Evolutionary conservation across 441 rosid genomes (phyloP).

Genomic region (Mallotus japonicus): DNA sequence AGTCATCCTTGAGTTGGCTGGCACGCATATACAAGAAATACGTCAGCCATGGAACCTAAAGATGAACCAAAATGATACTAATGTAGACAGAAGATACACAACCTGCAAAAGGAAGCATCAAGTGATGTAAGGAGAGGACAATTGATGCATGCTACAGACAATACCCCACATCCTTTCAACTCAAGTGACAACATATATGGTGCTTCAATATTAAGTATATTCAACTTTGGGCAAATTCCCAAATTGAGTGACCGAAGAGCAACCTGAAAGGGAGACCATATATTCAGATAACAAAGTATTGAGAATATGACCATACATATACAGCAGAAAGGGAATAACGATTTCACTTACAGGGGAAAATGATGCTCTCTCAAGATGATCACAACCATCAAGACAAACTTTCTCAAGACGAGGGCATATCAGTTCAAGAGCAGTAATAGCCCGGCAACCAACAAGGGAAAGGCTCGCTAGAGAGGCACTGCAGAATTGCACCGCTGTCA

Average conservation of each 20-base stretch:
- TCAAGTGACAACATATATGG: conserved; percentile 78
- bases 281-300: not conserved
- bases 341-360: conserved; percentile 77
- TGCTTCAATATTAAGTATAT: conserved; percentile 69
- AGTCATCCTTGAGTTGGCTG: conserved; percentile 90
- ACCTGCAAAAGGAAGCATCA: conserved; percentile 99
- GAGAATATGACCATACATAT: not conserved
- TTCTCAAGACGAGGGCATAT: conserved; percentile 77
- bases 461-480: conserved; percentile 76
- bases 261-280: conserved; percentile 45
- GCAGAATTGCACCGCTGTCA: conserved; percentile 73
- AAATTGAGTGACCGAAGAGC: conserved; percentile 78
- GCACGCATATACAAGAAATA: conserved; percentile 29
- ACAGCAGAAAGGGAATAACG: not conserved
- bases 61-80: conserved; percentile 13
- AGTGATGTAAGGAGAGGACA: conserved; percentile 85
- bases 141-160: conserved; percentile 75
- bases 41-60: conserved; percentile 18
- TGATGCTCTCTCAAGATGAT: conserved; percentile 85
- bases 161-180: conserved; percentile 93
- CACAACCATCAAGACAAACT: conserved; percentile 92
- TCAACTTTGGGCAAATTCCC: conserved; percentile 94
- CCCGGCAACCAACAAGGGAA: conserved; percentile 94
- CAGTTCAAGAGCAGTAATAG: conserved; percentile 70
- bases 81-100: conserved; percentile 4